These are phyloP conservation scores for Ricinus communis DNA, from an alignment of 345 rosid genomes.

Conservation along the genomic window DNA sequence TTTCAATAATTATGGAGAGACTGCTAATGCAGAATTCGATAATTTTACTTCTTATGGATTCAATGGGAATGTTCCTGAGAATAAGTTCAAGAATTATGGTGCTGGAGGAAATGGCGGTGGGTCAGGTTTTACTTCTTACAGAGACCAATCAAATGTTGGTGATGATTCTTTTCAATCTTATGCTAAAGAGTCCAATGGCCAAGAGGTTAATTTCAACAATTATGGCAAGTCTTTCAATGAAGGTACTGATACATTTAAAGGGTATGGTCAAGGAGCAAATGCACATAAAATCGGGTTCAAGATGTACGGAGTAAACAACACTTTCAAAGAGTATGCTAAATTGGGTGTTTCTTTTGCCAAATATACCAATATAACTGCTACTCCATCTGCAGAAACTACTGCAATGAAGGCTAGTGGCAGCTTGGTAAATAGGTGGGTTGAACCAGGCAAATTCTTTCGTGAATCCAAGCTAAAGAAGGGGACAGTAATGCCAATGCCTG, in stretches of 20 bases:
- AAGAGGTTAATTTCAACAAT: conserved; percentile 20
- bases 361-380: neutral
- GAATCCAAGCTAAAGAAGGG: conserved; percentile 69
- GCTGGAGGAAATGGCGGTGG: conserved; percentile 17
- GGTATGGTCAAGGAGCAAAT: conserved; percentile 23
- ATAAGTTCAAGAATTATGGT: conserved; percentile 58
- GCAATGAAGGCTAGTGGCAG: conserved; percentile 31
- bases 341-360: conserved; percentile 15
- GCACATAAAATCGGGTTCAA: conserved; percentile 25
- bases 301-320: conserved; percentile 26
- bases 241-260: conserved; percentile 30
- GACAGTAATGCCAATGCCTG: conserved; percentile 74
- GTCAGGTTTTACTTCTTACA: conserved; percentile 22
- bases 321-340: conserved; percentile 33
- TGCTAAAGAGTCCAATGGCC: conserved; percentile 28
- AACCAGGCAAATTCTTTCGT: conserved; percentile 80
- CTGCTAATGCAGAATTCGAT: conserved; percentile 54
- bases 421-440: conserved; percentile 66
- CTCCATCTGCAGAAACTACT: conserved; percentile 1
- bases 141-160: conserved; percentile 35
- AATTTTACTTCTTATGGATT: conserved; percentile 67
- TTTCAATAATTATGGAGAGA: conserved; percentile 63
- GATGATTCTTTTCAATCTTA: conserved; percentile 38
- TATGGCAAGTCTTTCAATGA: conserved; percentile 36
- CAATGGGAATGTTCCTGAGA: conserved; percentile 61